Conservation (phyloP, 345 rosid species). For the Trapa incisa region DNA sequence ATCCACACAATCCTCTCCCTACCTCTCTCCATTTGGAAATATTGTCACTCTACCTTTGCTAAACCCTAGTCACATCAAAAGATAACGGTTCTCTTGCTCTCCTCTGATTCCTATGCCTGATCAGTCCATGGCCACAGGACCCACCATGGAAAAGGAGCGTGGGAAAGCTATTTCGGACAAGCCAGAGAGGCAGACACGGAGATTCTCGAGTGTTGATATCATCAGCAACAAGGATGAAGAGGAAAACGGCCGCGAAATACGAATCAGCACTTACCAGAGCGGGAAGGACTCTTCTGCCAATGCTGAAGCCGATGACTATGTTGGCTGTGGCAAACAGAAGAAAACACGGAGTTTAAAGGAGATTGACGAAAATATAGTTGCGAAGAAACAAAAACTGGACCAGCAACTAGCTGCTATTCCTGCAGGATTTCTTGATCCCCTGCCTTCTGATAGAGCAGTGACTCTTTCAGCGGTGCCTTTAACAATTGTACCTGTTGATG, state of each 20-base stretch:
- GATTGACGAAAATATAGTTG: neutral
- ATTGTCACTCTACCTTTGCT: neutral
- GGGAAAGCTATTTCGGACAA: neutral
- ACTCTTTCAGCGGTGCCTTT: neutral
- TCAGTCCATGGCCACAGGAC: neutral
- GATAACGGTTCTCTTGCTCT: neutral
- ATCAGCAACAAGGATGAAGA: neutral
- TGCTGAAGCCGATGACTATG: neutral
- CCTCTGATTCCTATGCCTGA: neutral
- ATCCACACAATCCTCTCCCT: too few species aligned
- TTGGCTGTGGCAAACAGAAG: neutral
- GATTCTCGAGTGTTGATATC: neutral
- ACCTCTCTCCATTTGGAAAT: neutral
- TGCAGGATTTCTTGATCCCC: slow-evolving; percentile 2
- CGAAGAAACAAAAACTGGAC: slow-evolving; percentile 5
- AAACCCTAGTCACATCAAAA: neutral
- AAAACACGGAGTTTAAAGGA: slow-evolving; percentile 9
- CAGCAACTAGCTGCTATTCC: neutral
- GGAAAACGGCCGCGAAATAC: neutral
- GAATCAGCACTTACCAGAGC: neutral
- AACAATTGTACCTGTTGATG: neutral
- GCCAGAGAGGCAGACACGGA: neutral
- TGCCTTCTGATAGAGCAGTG: neutral
- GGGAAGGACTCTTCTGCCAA: neutral
- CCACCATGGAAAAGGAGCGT: neutral